A percentile compares a stretch with the other conserved stretches of the same genome.
Conservation (phyloP, 441 rosid species). For the Croton laevigatus region DNA sequence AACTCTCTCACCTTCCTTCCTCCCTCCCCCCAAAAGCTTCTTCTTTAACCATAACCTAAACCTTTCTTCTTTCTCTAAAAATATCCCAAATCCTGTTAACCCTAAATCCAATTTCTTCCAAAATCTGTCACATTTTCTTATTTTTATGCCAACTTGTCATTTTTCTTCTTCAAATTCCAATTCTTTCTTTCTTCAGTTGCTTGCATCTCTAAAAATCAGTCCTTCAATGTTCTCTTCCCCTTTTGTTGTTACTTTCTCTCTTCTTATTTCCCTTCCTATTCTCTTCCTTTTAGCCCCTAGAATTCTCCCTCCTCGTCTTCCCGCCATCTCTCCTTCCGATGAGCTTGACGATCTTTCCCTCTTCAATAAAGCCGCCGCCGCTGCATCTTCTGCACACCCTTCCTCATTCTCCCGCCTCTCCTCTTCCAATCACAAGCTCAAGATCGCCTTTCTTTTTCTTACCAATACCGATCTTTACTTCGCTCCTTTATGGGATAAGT, state of each 20-base stretch:
- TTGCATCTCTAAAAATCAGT: background rate
- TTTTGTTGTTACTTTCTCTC: conserved; percentile 44
- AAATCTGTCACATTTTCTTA: background rate
- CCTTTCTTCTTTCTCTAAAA: background rate
- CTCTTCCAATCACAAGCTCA: conserved; percentile 48
- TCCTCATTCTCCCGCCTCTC: conserved; percentile 54
- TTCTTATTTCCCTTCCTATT: conserved; percentile 56
- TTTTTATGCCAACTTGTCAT: conserved; percentile 14
- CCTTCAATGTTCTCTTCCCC: conserved; percentile 55
- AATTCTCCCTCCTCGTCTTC: conserved; percentile 36
- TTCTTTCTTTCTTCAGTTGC: background rate
- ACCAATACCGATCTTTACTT: conserved; percentile 83
- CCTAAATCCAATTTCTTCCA: background rate
- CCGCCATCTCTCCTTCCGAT: conserved; percentile 56
- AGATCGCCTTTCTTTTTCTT: conserved; percentile 76
- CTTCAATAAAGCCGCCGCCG: conserved; percentile 48
- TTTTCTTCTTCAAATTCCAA: background rate
- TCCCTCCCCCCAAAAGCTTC: background rate
- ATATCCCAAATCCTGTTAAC: background rate
- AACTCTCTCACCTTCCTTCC: background rate
- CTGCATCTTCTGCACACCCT: conserved; percentile 32
- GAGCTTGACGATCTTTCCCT: conserved; percentile 58
- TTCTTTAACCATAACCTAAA: background rate
- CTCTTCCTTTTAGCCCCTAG: conserved; percentile 57
- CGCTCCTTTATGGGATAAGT: conserved; percentile 63